These are phyloP conservation scores for Syzygium malaccense DNA, from an alignment of 441 rosid genomes.

Conservation along the genomic window DNA sequence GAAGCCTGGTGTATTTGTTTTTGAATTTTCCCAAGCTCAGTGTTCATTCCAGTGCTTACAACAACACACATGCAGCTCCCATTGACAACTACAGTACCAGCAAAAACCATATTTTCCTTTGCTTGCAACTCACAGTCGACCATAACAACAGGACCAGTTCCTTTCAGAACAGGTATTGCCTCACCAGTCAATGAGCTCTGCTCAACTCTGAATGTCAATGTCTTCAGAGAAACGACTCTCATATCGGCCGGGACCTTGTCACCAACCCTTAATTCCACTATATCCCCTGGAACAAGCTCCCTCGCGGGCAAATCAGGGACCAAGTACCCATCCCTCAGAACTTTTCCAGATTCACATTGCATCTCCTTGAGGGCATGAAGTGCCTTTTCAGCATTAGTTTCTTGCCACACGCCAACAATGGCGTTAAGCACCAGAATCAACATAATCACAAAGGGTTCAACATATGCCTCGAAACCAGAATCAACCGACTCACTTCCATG, in stretches of 20 bases:
- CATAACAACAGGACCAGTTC: constrained; percentile 31
- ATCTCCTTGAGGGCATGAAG: constrained; percentile 88
- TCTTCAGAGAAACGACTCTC: constrained; percentile 62
- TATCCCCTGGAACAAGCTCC: constrained; percentile 82
- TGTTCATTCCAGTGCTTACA: constrained; percentile 66
- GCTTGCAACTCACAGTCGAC: constrained; percentile 78
- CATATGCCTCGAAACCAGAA: constrained; percentile 65
- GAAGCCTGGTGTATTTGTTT: constrained; percentile 86
- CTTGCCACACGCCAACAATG: constrained; percentile 94
- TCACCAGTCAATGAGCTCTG: constrained; percentile 94
- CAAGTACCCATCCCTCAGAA: constrained; percentile 60
- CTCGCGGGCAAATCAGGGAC: constrained; percentile 65
- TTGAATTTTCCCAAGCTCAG: constrained; percentile 89
- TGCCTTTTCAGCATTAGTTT: constrained; percentile 81
- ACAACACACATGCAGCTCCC: constrained; percentile 69
- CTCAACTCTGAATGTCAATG: constrained; percentile 73
- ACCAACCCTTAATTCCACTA: constrained; percentile 79
- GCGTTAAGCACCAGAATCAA: constrained; percentile 71
- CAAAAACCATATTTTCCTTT: constrained; percentile 79
- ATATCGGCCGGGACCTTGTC: constrained; percentile 91
- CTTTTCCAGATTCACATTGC: constrained; percentile 80
- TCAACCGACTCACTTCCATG: constrained; percentile 38
- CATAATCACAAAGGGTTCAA: constrained; percentile 80
- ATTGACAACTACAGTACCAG: constrained; percentile 80
- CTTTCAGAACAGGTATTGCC: constrained; percentile 81